These are phyloP conservation scores for Ogataea angusta DNA, from an alignment of 805 yeast genomes.

Conservation along the genomic window DNA sequence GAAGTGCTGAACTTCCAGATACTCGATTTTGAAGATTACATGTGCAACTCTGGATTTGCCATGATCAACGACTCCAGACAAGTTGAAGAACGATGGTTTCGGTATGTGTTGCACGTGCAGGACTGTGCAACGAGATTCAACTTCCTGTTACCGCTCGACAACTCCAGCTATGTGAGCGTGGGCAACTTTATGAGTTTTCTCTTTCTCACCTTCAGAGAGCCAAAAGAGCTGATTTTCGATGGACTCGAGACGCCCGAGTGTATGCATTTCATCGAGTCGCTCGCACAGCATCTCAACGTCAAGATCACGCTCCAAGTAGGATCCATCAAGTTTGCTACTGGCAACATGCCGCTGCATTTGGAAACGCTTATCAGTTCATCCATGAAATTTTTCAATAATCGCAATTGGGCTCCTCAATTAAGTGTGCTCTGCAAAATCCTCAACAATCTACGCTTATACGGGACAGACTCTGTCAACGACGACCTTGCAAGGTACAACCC, in stretches of 20 bases:
- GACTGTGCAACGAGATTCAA: slow-evolving; percentile 19
- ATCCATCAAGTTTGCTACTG: slow-evolving; percentile 11
- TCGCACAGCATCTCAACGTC: slow-evolving; percentile 7
- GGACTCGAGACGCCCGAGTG: slow-evolving; percentile 19
- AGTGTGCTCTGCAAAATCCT: slow-evolving; percentile 17
- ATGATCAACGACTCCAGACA: slow-evolving; percentile 1
- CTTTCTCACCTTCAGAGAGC: slow-evolving; percentile 18
- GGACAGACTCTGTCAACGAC: slow-evolving; percentile 10
- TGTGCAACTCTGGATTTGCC: slow-evolving; percentile 17
- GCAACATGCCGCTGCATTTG: slow-evolving; percentile 10
- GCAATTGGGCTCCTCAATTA: slow-evolving; percentile 20
- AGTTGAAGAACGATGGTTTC: slow-evolving; percentile 16
- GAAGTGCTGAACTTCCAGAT: slow-evolving; percentile 18
- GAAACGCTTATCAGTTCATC: slow-evolving; percentile 19
- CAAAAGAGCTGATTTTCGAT: slow-evolving; percentile 17
- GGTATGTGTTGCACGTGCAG: slow-evolving; percentile 19
- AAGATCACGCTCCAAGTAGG: slow-evolving; percentile 13
- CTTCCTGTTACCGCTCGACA: slow-evolving; percentile 19
- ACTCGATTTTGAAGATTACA: slow-evolving; percentile 17
- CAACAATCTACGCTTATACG: slow-evolving; percentile 12
- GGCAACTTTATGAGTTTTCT: slow-evolving; percentile 15
- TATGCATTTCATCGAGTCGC: slow-evolving; percentile 8
- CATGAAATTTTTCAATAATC: slow-evolving; percentile 16
- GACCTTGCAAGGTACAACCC: slow-evolving; percentile 11
- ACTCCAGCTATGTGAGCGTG: slow-evolving; percentile 12